Percentiles rank a stretch among this genome's conserved stretches.
phyloP scores from a whole-genome alignment of 129 eudicot species.

The Silybum marianum region DNA sequence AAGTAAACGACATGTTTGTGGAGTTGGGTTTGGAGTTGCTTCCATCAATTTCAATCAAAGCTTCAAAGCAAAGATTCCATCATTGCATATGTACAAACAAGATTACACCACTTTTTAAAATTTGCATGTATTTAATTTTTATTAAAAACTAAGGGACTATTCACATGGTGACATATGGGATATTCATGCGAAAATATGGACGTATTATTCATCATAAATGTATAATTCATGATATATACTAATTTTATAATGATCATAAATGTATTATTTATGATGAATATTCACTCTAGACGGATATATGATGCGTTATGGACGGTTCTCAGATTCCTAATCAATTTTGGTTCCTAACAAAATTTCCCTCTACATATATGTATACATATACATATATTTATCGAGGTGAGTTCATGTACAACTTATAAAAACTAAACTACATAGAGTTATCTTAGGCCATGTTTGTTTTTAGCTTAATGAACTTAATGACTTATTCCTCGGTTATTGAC shows the following conservation, averaged over 20 bases:
- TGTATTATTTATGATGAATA: neutral
- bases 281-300: neutral
- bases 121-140: neutral
- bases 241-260: no score
- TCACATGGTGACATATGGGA: no score
- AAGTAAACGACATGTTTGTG: slow-evolving; percentile 22
- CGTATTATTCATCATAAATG: no score
- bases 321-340: no score
- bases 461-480: neutral
- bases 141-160: no score
- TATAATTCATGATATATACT: no score
- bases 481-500: neutral
- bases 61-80: slow-evolving; percentile 76
- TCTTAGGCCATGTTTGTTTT: neutral
- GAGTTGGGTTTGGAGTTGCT: slow-evolving; percentile 28
- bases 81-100: slow-evolving; percentile 30
- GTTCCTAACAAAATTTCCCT: neutral
- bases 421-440: neutral
- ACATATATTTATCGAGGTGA: neutral
- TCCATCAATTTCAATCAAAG: slow-evolving; percentile 32
- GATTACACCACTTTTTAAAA: neutral
- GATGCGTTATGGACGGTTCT: neutral
- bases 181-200: no score
- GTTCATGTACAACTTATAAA: neutral
- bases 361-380: neutral